Evolutionary conservation across 1,284 basidiomycete genomes (phyloP).

Genomic region (Tremellales sp.): DNA sequence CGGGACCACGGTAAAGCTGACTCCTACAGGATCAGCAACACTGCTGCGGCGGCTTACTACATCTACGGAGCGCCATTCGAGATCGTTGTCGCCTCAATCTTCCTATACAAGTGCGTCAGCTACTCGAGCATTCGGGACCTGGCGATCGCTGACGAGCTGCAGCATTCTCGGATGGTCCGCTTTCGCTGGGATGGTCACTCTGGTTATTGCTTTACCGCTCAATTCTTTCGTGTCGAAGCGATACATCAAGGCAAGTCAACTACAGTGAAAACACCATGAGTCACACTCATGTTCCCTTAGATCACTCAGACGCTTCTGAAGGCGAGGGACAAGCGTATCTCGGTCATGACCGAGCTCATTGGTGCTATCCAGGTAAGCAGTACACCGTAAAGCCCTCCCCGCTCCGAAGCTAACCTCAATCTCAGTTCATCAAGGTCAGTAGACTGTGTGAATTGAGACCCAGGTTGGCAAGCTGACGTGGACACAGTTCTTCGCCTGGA

Average conservation of each 20-base stretch:
- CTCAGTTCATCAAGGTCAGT: constrained; percentile 31
- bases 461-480: constrained; percentile 28
- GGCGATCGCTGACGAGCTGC: constrained; percentile 9
- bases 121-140: not conserved
- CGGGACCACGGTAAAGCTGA: not conserved
- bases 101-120: constrained; percentile 68
- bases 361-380: constrained; percentile 50
- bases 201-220: constrained; percentile 65
- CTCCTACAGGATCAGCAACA: constrained; percentile 30
- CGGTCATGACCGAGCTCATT: constrained; percentile 78
- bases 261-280: too few species aligned
- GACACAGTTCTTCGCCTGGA: constrained; percentile 47
- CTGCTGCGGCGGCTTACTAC: constrained; percentile 34
- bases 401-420: not conserved
- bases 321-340: constrained; percentile 79
- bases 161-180: constrained; percentile 78
- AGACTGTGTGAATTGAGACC: constrained; percentile 23
- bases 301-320: constrained; percentile 70
- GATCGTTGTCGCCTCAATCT: constrained; percentile 66
- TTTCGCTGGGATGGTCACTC: constrained; percentile 76
- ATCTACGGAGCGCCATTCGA: constrained; percentile 74
- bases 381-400: too few species aligned
- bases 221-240: constrained; percentile 50
- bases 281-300: constrained; percentile 30
- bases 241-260: constrained; percentile 57